Base-by-base conservation (phyloP, 2,329 filamentous ascomycete species). In the Colletotrichum sp. region DNA sequence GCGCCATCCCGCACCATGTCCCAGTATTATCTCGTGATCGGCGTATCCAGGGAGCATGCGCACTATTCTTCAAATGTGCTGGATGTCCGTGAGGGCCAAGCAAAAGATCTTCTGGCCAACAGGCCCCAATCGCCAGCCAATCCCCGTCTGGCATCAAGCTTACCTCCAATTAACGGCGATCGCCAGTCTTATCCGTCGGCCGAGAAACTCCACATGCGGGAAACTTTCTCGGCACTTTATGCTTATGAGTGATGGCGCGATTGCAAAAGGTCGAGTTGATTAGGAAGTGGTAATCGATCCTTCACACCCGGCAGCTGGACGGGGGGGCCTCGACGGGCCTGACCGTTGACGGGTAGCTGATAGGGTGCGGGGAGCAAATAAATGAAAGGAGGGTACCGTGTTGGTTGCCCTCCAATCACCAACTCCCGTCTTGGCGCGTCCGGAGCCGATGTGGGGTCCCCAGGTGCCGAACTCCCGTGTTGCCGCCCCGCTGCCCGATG, bases 271-370 rank as follows among this genome's bases (percentile, higher is more conserved):
- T 29, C 13, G 47, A 36, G 58, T 63, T 16, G 34, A 63, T 47
- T 13, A 73, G 71, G 71, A 71, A 63, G 71, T 73, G 68, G 71
- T 73, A 71, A 57, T 54, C 47, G 11, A 31, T 55, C 57, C 57
- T 15, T 59, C 34, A 43, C 31, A 34, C n/a, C 36, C 36, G 21
- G 47, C 63, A 33, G 54, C 34, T 67, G 24, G 27, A 12, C 43
- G 18, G 9, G 31, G 31, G 43, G 43, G 11, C 43, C n/a, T 51
- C n/a, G n/a, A 51, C 43, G 43, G 43, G 43, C 43, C 43, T 51
- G 43, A 27, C 24, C 24, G 24, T 27, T 27, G 24, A 58, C 51
- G 33, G 27, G 54, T 54, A 58, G 21, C 51, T n/a, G 54, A 58
- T 47, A 67, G 33, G 8, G 27, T 67, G 34, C 33, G 65, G 65